Percentiles rank a stretch among this genome's conserved stretches.
Evolutionary conservation across 2,329 filamentous ascomycete genomes (phyloP).

Genomic region (Exophiala aquamarina): DNA sequence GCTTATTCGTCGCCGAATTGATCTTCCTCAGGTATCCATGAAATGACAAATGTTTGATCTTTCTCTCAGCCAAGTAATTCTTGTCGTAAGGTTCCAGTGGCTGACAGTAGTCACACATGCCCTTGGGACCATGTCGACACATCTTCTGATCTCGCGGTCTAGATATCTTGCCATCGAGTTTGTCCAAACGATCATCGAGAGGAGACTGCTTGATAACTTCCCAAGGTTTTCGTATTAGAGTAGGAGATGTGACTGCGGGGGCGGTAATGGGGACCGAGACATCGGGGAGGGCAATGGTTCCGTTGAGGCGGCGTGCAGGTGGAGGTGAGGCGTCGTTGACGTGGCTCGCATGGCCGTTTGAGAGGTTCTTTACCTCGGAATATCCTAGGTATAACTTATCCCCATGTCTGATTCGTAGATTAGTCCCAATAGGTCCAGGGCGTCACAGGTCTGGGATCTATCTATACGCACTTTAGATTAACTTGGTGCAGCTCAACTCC

Average conservation of each 20-base stretch:
- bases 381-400: conserved; percentile 89
- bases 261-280: conserved; percentile 42
- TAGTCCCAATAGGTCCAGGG: conserved; percentile 1
- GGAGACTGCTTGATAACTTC: conserved; percentile 85
- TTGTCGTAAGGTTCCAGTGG: conserved; percentile 90
- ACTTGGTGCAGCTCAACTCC: conserved; percentile 59
- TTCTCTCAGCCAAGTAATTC: conserved; percentile 88
- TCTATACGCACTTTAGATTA: conserved; percentile 56
- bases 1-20: conserved; percentile 94
- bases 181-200: conserved; percentile 84
- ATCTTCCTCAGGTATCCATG: conserved; percentile 92
- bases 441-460: conserved; percentile 12
- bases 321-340: conserved; percentile 26
- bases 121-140: conserved; percentile 93
- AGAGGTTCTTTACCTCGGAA: conserved; percentile 54
- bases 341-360: conserved; percentile 54
- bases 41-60: conserved; percentile 98
- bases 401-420: conserved; percentile 66
- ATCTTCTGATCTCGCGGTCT: conserved; percentile 74
- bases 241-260: conserved; percentile 29
- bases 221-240: conserved; percentile 82
- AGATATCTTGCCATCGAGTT: conserved; percentile 83
- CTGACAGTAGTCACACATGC: conserved; percentile 99
- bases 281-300: conserved; percentile 54
- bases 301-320: conserved; percentile 70